phyloP scores from a whole-genome alignment of 2,329 filamentous ascomycete genomes.

The Colletotrichum simmondsii region DNA sequence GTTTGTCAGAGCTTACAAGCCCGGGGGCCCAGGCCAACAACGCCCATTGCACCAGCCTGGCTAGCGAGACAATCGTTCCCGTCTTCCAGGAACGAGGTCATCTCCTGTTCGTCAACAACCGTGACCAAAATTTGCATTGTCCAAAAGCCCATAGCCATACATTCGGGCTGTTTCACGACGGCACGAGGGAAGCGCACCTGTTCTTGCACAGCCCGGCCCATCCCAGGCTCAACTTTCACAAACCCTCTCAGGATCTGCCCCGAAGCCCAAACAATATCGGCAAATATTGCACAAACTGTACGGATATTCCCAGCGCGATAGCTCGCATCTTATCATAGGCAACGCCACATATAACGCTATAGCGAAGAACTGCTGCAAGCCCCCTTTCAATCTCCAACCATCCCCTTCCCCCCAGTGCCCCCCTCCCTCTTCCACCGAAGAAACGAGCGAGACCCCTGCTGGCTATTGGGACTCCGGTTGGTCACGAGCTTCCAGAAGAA shows the following conservation, averaged over 20 bases:
- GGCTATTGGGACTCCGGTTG: conserved; percentile 13
- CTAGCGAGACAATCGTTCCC: neutral
- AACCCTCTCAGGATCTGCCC: neutral
- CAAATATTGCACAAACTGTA: conserved; percentile 10
- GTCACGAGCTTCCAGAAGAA: conserved; percentile 29
- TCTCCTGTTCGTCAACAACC: conserved; percentile 3
- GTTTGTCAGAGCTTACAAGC: conserved; percentile 22
- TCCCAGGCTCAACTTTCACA: neutral
- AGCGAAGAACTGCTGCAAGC: neutral
- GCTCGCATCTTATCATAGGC: conserved; percentile 27
- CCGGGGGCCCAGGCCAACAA: neutral
- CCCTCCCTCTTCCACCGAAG: neutral
- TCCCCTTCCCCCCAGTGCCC: neutral
- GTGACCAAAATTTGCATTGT: neutral
- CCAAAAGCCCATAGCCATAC: conserved; percentile 1
- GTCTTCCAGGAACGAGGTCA: neutral
- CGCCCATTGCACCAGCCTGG: neutral
- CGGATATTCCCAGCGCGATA: conserved; percentile 12
- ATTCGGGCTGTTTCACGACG: conserved; percentile 15
- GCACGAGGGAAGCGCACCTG: neutral
- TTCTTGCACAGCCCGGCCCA: neutral
- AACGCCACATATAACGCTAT: neutral
- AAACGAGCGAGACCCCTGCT: conserved; percentile 10
- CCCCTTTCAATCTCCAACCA: conserved; percentile 24
- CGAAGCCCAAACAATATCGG: conserved; percentile 3